Percentiles rank a stretch among this genome's conserved stretches.
Conservation (phyloP, 768 basidiomycete species). For the Chalciporus pseudorubinellus region DNA sequence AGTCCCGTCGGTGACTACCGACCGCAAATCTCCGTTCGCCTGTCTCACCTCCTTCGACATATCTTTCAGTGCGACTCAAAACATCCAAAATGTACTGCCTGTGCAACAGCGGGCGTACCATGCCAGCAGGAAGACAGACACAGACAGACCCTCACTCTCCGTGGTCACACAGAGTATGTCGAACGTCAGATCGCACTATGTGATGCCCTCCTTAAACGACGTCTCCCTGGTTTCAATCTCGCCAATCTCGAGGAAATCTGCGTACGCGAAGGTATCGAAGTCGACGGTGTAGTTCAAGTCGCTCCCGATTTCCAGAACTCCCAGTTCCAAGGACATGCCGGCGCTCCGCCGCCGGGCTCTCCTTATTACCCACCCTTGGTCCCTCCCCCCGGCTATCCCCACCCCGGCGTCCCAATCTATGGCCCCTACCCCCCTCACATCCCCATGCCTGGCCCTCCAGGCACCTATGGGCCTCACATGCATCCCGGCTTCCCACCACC, state of each 20-base stretch:
- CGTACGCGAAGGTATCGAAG: slow-evolving; percentile 64
- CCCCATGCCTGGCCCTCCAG: slow-evolving; percentile 39
- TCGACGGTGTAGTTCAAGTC: slow-evolving; percentile 25
- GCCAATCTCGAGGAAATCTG: slow-evolving; percentile 64
- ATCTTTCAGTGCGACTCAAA: slow-evolving; percentile 80
- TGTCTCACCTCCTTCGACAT: slow-evolving; percentile 36
- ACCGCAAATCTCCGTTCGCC: slow-evolving; percentile 76
- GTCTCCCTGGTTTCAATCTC: slow-evolving; percentile 64
- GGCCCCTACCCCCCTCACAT: slow-evolving; percentile 43
- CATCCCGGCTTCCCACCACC: slow-evolving; percentile 61
- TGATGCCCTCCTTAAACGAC: slow-evolving; percentile 73
- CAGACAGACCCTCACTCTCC: slow-evolving; percentile 79
- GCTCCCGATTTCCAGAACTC: slow-evolving; percentile 33
- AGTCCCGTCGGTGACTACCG: slow-evolving; percentile 66
- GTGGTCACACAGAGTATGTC: slow-evolving; percentile 79
- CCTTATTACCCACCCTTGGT: slow-evolving; percentile 37
- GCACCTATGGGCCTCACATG: slow-evolving; percentile 53
- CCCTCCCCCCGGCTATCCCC: slow-evolving; percentile 46
- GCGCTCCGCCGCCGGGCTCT: slow-evolving; percentile 27
- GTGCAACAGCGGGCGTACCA: slow-evolving; percentile 70
- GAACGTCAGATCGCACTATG: slow-evolving; percentile 80
- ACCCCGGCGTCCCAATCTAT: slow-evolving; percentile 41
- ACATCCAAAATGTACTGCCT: slow-evolving; percentile 83
- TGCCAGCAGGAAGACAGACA: slow-evolving; percentile 91
- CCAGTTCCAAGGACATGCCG: slow-evolving; percentile 32